These are phyloP conservation scores for Daldinia grandis DNA, from an alignment of 495 filamentous ascomycete species.

Conservation along the genomic window DNA sequence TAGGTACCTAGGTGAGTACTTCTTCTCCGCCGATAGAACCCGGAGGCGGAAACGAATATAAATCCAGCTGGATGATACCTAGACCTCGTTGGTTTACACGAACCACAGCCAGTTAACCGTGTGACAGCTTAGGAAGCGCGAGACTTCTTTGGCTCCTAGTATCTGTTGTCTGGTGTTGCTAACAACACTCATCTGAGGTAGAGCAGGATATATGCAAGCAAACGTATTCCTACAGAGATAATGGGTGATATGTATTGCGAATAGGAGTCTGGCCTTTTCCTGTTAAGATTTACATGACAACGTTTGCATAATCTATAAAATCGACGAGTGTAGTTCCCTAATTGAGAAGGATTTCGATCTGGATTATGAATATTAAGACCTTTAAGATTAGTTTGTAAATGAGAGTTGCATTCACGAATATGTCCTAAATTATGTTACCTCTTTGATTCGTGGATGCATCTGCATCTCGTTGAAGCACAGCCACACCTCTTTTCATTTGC, in stretches of 20 bases:
- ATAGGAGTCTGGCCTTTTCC: background rate
- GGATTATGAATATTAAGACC: background rate
- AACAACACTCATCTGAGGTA: constrained; percentile 26
- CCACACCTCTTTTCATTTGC: constrained; percentile 29
- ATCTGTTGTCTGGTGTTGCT: constrained; percentile 17
- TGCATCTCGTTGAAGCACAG: constrained; percentile 20
- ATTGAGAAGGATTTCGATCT: background rate
- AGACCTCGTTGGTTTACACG: constrained; percentile 30
- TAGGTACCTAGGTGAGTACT: constrained; percentile 12
- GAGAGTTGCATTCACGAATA: background rate
- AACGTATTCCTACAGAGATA: constrained; percentile 20
- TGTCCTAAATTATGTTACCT: background rate
- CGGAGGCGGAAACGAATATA: constrained; percentile 33
- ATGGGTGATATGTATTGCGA: background rate
- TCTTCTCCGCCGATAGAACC: constrained; percentile 22
- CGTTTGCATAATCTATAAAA: background rate
- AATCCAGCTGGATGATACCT: constrained; percentile 29
- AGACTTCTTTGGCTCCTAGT: constrained; percentile 24
- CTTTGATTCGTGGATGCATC: background rate
- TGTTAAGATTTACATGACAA: background rate
- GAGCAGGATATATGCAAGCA: constrained; percentile 28
- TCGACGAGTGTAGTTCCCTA: background rate
- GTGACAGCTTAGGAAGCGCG: constrained; percentile 23
- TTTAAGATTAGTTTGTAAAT: background rate
- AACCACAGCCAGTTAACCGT: constrained; percentile 29